Percentiles rank a stretch among this genome's conserved stretches.
phyloP scores from a whole-genome alignment of 805 yeast species.

The Suhomyces faveliae region DNA sequence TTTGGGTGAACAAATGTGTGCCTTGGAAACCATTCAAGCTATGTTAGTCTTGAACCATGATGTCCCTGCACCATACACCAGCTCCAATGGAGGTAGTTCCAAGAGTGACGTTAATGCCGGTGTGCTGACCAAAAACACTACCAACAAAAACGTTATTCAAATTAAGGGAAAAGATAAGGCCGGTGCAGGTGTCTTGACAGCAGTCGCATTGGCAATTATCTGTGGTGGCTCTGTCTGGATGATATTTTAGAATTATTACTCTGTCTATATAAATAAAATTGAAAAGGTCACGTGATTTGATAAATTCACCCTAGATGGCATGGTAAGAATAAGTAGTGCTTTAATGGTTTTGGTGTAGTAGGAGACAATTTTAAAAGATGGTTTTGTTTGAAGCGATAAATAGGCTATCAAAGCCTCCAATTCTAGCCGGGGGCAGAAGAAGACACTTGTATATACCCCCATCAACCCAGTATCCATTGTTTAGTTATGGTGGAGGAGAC shows the following conservation, averaged over 20 bases:
- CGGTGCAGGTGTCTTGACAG: conserved; percentile 89
- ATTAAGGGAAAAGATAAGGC: conserved; percentile 60
- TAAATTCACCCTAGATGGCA: not conserved
- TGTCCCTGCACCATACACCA: conserved; percentile 31
- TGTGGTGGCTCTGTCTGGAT: conserved; percentile 79
- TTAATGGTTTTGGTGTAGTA: not conserved
- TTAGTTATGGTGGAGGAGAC: conserved; percentile 43
- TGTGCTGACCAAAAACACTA: conserved; percentile 37
- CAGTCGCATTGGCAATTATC: conserved; percentile 59
- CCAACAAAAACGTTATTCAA: conserved; percentile 41
- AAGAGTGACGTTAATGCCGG: conserved; percentile 49
- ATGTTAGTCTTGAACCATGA: conserved; percentile 40
- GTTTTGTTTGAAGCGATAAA: conserved; percentile 41
- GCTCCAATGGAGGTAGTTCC: conserved; percentile 37
- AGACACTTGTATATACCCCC: conserved; percentile 45
- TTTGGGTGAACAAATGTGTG: conserved; percentile 76
- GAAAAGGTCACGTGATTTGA: not conserved
- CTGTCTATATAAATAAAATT: not conserved
- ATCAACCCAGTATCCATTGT: conserved; percentile 41
- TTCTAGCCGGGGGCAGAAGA: conserved; percentile 35
- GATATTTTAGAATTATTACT: conserved; percentile 40
- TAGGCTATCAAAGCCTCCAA: conserved; percentile 39
- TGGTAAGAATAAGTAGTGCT: not conserved
- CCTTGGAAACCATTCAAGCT: conserved; percentile 61
- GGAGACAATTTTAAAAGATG: conserved; percentile 20